Evolutionary conservation across 441 rosid species (phyloP).

Genomic region (Hura crepitans): DNA sequence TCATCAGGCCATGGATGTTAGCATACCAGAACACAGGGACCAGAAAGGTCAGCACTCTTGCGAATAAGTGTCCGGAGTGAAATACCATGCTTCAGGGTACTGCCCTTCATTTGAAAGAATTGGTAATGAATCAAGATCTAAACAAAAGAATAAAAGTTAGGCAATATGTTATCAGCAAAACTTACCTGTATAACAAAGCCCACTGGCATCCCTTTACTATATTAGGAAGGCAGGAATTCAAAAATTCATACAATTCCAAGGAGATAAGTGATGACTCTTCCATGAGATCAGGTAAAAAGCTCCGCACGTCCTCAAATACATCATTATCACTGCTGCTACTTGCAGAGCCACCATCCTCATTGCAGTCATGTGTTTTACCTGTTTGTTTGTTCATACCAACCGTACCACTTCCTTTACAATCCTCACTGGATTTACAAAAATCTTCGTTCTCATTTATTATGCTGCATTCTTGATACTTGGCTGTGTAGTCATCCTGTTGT

Average conservation of each 20-base stretch:
- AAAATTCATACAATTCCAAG: constrained; percentile 62
- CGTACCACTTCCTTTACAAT: constrained; percentile 18
- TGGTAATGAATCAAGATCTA: constrained; percentile 34
- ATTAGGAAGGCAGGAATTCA: constrained; percentile 74
- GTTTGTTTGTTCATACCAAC: constrained; percentile 23
- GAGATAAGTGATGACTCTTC: constrained; percentile 65
- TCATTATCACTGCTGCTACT: constrained; percentile 44
- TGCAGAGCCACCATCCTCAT: constrained; percentile 29
- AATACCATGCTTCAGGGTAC: constrained; percentile 93
- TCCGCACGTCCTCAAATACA: constrained; percentile 43
- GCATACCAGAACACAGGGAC: constrained; percentile 81
- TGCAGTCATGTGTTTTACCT: constrained; percentile 9
- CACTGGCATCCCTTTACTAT: constrained; percentile 83
- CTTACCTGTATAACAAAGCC: constrained; percentile 84
- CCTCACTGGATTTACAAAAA: constrained; percentile 20
- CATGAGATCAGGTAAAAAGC: constrained; percentile 41
- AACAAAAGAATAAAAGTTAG: constrained; percentile 14
- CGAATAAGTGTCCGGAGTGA: constrained; percentile 90
- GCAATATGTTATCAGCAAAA: constrained; percentile 18
- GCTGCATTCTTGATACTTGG: constrained; percentile 31
- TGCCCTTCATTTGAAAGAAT: constrained; percentile 81
- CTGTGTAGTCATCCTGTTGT: constrained; percentile 25
- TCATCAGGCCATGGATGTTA: constrained; percentile 7
- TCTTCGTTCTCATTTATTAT: constrained; percentile 23
- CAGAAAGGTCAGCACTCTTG: constrained; percentile 69